These are phyloP conservation scores for Trichoderma sp. DNA, from an alignment of 2,329 filamentous ascomycete genomes.

Conservation along the genomic window DNA sequence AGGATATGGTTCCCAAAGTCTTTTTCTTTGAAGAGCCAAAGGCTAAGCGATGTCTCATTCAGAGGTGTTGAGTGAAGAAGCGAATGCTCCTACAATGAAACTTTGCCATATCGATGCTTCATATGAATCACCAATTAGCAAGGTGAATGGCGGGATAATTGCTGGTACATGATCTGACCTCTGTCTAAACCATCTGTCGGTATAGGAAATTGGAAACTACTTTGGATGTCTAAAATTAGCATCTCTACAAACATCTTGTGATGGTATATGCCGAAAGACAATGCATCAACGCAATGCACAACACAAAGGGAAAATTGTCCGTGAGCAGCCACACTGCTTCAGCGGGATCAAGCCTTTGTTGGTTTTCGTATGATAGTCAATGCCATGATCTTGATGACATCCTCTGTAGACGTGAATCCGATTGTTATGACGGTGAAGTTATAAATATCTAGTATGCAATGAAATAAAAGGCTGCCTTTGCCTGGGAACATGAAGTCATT, in stretches of 20 bases:
- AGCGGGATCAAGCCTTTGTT: neutral
- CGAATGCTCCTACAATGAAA: neutral
- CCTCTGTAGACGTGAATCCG: neutral
- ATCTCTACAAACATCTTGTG: neutral
- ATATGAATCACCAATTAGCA: neutral
- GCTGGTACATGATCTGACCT: neutral
- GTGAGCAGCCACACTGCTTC: no score
- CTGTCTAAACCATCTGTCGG: neutral
- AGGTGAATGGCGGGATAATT: neutral
- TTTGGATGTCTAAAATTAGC: neutral
- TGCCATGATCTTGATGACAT: neutral
- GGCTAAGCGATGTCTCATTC: constrained; percentile 32
- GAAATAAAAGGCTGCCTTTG: neutral
- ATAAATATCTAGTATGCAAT: no score
- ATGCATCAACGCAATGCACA: no score
- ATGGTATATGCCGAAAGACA: neutral
- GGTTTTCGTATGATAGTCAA: neutral
- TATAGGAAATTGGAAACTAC: accelerated
- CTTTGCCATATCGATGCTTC: neutral
- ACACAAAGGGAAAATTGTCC: neutral
- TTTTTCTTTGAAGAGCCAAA: constrained; percentile 37
- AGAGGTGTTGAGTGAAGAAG: neutral
- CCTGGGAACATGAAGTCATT: neutral
- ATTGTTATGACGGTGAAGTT: neutral
- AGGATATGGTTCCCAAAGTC: constrained; percentile 35